phyloP scores from a whole-genome alignment of 2,329 filamentous ascomycete genomes.

The Nemania sp. region DNA sequence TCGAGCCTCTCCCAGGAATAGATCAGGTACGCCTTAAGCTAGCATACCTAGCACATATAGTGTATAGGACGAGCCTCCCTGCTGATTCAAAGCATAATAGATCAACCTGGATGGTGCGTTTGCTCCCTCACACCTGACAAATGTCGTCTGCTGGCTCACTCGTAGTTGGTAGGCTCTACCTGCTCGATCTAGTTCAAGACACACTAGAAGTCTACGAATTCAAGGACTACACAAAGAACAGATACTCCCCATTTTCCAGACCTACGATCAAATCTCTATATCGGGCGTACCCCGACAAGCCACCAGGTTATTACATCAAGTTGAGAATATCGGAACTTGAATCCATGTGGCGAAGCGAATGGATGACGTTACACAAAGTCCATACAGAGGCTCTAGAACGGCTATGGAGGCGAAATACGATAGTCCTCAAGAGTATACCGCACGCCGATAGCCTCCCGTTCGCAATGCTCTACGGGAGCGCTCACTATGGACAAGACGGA shows the following conservation, averaged over 20 bases:
- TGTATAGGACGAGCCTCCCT: neutral
- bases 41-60: too few species aligned
- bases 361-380: conserved; percentile 11
- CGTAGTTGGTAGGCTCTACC: conserved; percentile 25
- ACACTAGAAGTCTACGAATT: conserved; percentile 27
- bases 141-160: neutral
- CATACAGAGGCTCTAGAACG: conserved; percentile 7
- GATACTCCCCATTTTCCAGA: neutral
- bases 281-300: neutral
- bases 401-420: conserved; percentile 17
- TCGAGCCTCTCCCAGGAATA: conserved; percentile 8
- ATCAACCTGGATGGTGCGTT: conserved; percentile 23
- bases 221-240: neutral
- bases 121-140: neutral
- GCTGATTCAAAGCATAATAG: conserved; percentile 12
- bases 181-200: conserved; percentile 21
- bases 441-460: conserved; percentile 25
- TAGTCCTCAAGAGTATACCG: conserved; percentile 9
- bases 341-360: conserved; percentile 18
- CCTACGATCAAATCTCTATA: conserved; percentile 16
- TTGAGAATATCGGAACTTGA: conserved; percentile 20
- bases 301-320: conserved; percentile 28
- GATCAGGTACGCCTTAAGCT: conserved; percentile 13
- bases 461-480: conserved; percentile 20
- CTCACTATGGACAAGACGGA: neutral